Evolutionary conservation across 1,284 basidiomycete species (phyloP), one percentile per base, ranked within the genome.

Genomic region (Cryptococcus sp.): DNA sequence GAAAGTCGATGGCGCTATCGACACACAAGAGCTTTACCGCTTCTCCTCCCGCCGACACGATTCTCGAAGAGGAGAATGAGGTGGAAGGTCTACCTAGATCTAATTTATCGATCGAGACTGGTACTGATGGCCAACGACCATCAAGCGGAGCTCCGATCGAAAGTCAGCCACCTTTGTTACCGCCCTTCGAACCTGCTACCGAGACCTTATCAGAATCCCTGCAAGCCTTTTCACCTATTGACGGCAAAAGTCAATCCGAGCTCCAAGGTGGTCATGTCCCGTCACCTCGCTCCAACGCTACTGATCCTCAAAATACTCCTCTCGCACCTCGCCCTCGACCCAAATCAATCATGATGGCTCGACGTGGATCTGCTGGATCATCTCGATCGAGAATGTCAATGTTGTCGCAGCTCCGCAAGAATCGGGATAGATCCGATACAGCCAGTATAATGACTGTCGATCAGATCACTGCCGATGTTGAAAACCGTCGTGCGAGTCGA

Each of bases 401-500:
- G 81, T 83, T 88, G 81, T 75, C 86, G 83, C 78, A 87, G 80
- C 69, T 91, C 45, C 79, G 87, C 49, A 86, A 83, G 66, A 87
- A 84, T 70, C 83, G 85, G 14, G 91, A 94, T 66, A 79, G 82
- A 44, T 88, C 87, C 2, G 93, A 98, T 66, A 87, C 87, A 1
- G 90, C 89, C 4, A 93, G 89, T 67, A 76, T 98, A 61, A 81
- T 98, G 68, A 98, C 94, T 0, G 88, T 98, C 14, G 94, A 98
- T 67, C 91, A 98, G 75, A 96, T 98, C 63, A 98, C 94, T 0
- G 92, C 91, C 4, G 89, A 94, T 65, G 89, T 98, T 1, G 94
- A 98, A 77, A 90, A 85, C 64, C 79, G 92, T 16, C 78, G 84
- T 18, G 78, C 78, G 44, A 82, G 78, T 63, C 76, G 78, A 52